These are phyloP conservation scores for Xylaria sp. DNA, from an alignment of 2,329 filamentous ascomycete species.

Conservation along the genomic window DNA sequence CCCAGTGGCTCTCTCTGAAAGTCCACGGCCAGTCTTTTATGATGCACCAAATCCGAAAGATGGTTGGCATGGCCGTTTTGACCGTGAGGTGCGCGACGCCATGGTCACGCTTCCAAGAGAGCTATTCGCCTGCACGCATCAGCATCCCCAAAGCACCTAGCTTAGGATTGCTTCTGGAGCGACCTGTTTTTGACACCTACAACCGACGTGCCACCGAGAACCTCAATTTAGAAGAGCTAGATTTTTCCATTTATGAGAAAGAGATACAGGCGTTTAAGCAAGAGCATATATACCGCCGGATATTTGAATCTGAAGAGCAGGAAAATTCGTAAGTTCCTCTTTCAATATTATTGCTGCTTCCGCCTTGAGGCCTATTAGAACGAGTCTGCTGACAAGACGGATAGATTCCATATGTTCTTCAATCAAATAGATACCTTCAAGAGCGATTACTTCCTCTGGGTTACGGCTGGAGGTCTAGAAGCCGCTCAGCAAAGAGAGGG, in stretches of 20 bases:
- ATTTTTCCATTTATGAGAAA: conserved; percentile 80
- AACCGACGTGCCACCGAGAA: conserved; percentile 76
- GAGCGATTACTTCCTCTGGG: conserved; percentile 77
- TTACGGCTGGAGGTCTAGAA: conserved; percentile 74
- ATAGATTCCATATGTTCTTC: conserved; percentile 80
- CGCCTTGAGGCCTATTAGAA: neutral
- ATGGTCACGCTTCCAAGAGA: conserved; percentile 74
- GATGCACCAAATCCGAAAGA: conserved; percentile 99
- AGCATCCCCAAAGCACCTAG: conserved; percentile 95
- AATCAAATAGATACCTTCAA: conserved; percentile 81
- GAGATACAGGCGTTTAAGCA: conserved; percentile 92
- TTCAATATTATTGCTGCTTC: neutral
- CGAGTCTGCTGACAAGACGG: conserved; percentile 32
- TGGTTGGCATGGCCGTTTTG: conserved; percentile 92
- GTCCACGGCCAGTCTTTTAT: conserved; percentile 99
- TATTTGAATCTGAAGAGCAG: conserved; percentile 89
- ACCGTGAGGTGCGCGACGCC: conserved; percentile 86
- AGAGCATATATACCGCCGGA: conserved; percentile 87
- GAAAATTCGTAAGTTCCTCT: conserved; percentile 77
- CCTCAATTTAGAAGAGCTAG: conserved; percentile 73
- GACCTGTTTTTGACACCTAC: conserved; percentile 90
- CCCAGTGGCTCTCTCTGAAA: conserved; percentile 94
- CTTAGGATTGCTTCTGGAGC: conserved; percentile 85
- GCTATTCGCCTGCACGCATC: conserved; percentile 77
- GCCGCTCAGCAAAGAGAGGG: conserved; percentile 63